phyloP scores from a whole-genome alignment of 768 basidiomycete species.

The Rhizopogon rudus region DNA sequence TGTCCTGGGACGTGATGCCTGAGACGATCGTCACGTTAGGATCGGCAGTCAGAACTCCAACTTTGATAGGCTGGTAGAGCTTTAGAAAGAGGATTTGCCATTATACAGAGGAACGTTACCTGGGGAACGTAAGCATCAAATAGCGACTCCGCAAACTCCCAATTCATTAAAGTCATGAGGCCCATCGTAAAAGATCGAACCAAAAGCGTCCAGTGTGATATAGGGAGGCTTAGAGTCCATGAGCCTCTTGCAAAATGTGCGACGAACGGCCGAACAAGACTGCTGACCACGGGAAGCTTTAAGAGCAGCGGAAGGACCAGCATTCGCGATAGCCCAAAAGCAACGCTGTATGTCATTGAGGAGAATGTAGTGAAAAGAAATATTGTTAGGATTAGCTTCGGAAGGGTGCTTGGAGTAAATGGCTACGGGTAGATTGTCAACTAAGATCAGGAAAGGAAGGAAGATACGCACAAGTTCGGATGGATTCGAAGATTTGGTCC shows the following conservation, averaged over 20 bases:
- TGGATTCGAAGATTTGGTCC: slow-evolving; percentile 23
- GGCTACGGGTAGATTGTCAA: slow-evolving; percentile 9
- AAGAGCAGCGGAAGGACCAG: slow-evolving; percentile 48
- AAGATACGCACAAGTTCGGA: slow-evolving; percentile 13
- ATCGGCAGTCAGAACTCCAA: slow-evolving; percentile 43
- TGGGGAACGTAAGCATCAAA: slow-evolving; percentile 59
- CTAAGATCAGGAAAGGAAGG: background rate
- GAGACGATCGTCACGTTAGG: slow-evolving; percentile 55
- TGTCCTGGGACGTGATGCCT: slow-evolving; percentile 52
- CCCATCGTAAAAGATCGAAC: slow-evolving; percentile 46
- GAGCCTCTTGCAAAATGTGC: slow-evolving; percentile 58
- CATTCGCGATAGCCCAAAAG: slow-evolving; percentile 43
- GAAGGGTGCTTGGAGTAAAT: slow-evolving; percentile 14
- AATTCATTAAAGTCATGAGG: slow-evolving; percentile 45
- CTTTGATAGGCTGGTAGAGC: slow-evolving; percentile 38
- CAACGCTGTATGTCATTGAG: slow-evolving; percentile 33
- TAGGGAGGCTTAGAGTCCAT: slow-evolving; percentile 49
- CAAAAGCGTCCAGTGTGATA: slow-evolving; percentile 41
- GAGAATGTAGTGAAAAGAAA: slow-evolving; percentile 36
- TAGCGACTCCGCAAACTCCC: slow-evolving; percentile 59
- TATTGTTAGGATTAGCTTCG: slow-evolving; percentile 30
- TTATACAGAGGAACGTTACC: slow-evolving; percentile 28
- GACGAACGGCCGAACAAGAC: slow-evolving; percentile 53
- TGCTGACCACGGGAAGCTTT: slow-evolving; percentile 46
- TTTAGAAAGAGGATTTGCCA: slow-evolving; percentile 1